phyloP scores from a whole-genome alignment of 345 rosid genomes.

The Brassica nigra region DNA sequence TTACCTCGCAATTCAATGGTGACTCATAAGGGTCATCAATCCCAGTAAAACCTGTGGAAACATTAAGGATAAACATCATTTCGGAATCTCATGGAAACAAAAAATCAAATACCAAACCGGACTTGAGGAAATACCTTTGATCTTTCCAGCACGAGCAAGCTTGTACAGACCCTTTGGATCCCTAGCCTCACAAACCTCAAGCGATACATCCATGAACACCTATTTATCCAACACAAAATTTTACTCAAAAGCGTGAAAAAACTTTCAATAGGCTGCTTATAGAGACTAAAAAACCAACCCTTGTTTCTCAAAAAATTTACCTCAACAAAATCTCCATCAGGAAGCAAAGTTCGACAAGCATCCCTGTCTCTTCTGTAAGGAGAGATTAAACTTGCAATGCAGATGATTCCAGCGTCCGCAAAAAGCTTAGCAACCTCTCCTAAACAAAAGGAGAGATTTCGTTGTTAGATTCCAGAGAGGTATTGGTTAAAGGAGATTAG shows the following conservation, averaged over 20 bases:
- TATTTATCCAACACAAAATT: constrained; percentile 19
- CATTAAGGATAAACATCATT: not conserved
- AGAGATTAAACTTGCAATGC: constrained; percentile 80
- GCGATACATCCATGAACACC: constrained; percentile 82
- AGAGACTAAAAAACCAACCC: not conserved
- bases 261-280: not conserved
- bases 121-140: constrained; percentile 54
- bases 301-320: constrained; percentile 32
- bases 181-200: constrained; percentile 71
- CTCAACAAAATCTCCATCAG: constrained; percentile 79
- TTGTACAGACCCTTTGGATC: constrained; percentile 89
- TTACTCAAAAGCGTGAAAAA: not conserved
- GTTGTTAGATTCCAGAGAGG: no score
- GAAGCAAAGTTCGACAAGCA: constrained; percentile 60
- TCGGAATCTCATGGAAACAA: not conserved
- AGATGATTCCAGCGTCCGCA: constrained; percentile 78
- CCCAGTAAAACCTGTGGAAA: constrained; percentile 64
- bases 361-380: constrained; percentile 76
- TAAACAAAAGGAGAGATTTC: no score
- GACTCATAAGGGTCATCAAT: constrained; percentile 83
- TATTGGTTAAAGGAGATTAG: no score
- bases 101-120: not conserved
- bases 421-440: constrained; percentile 78
- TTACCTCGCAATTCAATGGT: constrained; percentile 65
- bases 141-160: constrained; percentile 88